A percentile compares a stretch with the other conserved stretches of the same genome.
Conservation (phyloP, 257 asterid species). For the Solanum acaule region DNA sequence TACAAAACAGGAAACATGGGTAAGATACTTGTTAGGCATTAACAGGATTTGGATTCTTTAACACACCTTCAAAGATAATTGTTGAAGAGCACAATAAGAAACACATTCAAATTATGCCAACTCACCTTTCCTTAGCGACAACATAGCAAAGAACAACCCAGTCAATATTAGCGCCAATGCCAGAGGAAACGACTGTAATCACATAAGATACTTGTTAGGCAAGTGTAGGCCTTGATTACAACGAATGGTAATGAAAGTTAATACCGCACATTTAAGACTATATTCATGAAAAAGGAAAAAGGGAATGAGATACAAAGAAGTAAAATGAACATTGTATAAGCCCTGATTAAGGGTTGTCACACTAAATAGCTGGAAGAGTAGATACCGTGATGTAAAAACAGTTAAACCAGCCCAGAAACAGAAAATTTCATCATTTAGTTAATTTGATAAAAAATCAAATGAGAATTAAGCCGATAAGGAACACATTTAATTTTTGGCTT, state of each 20-base stretch:
- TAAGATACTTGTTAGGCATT: neutral
- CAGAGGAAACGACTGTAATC: slow-evolving; percentile 76
- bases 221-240: neutral
- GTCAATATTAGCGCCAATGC: slow-evolving; percentile 49
- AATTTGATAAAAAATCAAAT: neutral
- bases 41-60: neutral
- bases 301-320: neutral
- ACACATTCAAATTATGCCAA: neutral
- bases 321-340: neutral
- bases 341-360: neutral
- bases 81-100: neutral
- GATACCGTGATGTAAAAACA: neutral
- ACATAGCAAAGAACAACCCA: slow-evolving; percentile 47
- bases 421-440: neutral
- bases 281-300: neutral
- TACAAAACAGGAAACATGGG: neutral
- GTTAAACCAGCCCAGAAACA: neutral
- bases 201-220: neutral
- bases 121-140: slow-evolving; percentile 72
- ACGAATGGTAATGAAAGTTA: neutral
- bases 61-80: neutral
- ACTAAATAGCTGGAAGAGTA: neutral
- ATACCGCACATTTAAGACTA: neutral
- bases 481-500: neutral
- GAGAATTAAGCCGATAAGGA: neutral